Base-by-base conservation (phyloP, 345 rosid species). In the Chamaenerion angustifolium region DNA sequence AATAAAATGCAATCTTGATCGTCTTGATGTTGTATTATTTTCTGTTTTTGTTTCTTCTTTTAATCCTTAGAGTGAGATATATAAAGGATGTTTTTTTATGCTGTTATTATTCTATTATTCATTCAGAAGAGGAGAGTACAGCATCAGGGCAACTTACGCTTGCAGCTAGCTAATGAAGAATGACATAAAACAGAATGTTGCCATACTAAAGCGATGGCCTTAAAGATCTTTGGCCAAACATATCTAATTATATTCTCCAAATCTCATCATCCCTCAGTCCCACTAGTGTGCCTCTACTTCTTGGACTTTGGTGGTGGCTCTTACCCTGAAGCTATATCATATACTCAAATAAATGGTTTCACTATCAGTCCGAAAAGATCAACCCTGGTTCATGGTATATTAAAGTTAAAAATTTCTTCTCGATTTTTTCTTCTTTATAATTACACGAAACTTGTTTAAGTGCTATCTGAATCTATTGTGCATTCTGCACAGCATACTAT, bases 241-340 rank as follows among this genome's bases (percentile, higher is more conserved):
- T 86, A 51, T 86, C 95, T 52, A 90, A 86, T 66, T 83, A 81
- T 40, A 82, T 76, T 40, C 67, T 81, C 54, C 58, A 55, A 12
- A 54, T 83, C 50, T 71, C 74, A 41, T 64, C 80, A 40, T 63
- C 68, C 67, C 79, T 2, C 41, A 46, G 40, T 59, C 15, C 68
- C 72, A 0, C 55, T 79, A 23, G 71, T 64, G 42, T 73, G 72
- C 63, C 67, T 90, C 48, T 90, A 89, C 69, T 79, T 86, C 55
- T 77, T 90, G 13, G 98, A 90, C 71, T 90, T 94, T 15, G 98
- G 98, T 0, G 98, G 95, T 46, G 95, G 94, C 15, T 82, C 97
- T 8, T 89, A 85, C 43, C 92, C 95, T 1, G 72, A 85, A 57
- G 82, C 83, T 52, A 64, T 83, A 57, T 89, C 97, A 58, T 67